Base-by-base conservation (phyloP, 2,329 filamentous ascomycete genomes). In the Dothideomycetes sp. region DNA sequence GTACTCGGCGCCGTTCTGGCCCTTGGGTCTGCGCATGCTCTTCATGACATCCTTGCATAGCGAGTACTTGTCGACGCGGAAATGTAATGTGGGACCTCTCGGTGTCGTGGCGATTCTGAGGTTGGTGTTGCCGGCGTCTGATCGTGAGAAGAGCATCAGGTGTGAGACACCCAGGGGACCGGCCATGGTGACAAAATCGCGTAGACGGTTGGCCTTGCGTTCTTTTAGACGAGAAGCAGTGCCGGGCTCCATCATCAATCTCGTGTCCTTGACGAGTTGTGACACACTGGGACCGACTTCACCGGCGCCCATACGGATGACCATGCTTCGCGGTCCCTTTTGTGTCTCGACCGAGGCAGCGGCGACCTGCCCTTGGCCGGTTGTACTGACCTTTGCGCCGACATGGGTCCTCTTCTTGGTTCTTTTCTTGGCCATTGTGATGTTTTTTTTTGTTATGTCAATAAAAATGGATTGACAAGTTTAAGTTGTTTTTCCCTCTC, bases 111-210 rank as follows among this genome's bases (percentile, higher is more conserved):
- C 84, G 34, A 98, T 71, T 49, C 91, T 79, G 59, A 98, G 65
- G 57, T 95, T 96, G 17, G 86, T 93, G 63, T 96, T 96, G 47
- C 91, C 91, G 12, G 78, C 80, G 47, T 82, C 78, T 16, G 87
- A 94, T 51, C 87, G 78, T 13, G 88, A 95, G 64, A 98, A 95
- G 33, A 98, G 77, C 55, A 98, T 71, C 40, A 98, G 70, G 63
- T 98, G 91, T 11, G 85, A 85, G 40, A 98, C 87, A 30, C 91
- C 89, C 28, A 98, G 71, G 5, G 91, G 88, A 2, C 91, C 91
- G 45, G 85, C 84, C 91, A 98, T 98, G 47, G 85, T 83, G 23
- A 87, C 81, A 63, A 94, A 98, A 65, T 98, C 91, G 57, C 83
- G 79, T 50, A 96, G 66, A 56, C 81, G 80, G 67, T 98, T 96